Conservation (phyloP, 2,329 filamentous ascomycete genomes). For the Arthrobotrys megalospora region DNA sequence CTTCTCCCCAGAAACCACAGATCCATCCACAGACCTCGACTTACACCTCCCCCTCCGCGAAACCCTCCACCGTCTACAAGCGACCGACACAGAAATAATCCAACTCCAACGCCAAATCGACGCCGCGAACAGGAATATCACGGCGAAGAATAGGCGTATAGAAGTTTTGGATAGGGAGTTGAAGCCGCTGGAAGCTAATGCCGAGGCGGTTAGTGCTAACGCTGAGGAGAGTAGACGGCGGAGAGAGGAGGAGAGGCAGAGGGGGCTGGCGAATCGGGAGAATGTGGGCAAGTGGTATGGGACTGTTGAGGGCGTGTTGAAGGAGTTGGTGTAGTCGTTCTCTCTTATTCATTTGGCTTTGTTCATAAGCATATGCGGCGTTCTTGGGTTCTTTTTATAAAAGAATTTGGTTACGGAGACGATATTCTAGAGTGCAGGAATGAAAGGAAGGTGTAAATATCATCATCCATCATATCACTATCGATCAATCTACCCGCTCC, state of each 20-base stretch:
- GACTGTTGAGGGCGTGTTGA: conserved; percentile 72
- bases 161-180: conserved; percentile 79
- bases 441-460: background rate
- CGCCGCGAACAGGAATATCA: conserved; percentile 74
- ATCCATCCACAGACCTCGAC: conserved; percentile 67
- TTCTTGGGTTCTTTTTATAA: background rate
- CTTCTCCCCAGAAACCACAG: conserved; percentile 65
- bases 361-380: conserved; percentile 19
- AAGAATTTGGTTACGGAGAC: too few relatives aligned
- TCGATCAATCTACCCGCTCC: conserved; percentile 18
- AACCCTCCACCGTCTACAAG: conserved; percentile 72
- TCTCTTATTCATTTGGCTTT: background rate
- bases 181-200: conserved; percentile 77
- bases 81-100: conserved; percentile 71
- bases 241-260: conserved; percentile 77
- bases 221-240: conserved; percentile 80
- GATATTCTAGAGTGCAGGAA: background rate
- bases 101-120: conserved; percentile 77
- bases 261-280: conserved; percentile 80
- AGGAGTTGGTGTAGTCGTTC: conserved; percentile 46
- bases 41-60: conserved; percentile 74
- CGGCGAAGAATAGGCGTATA: conserved; percentile 77
- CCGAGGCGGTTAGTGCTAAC: conserved; percentile 76
- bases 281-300: conserved; percentile 82
- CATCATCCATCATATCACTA: conserved; percentile 1